These are phyloP conservation scores for Myochromella boudieri DNA, from an alignment of 768 basidiomycete genomes.

Conservation along the genomic window DNA sequence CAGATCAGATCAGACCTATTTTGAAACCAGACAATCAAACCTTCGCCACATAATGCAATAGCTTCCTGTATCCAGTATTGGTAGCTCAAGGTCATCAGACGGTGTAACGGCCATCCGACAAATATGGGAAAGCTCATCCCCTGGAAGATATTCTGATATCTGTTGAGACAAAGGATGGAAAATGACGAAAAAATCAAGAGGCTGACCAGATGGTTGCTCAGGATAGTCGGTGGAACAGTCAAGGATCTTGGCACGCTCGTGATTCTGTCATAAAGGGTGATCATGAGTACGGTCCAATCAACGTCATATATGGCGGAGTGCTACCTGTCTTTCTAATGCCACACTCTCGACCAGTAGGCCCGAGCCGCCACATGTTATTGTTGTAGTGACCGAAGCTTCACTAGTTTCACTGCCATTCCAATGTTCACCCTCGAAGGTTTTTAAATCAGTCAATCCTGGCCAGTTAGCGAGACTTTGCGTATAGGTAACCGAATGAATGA, in stretches of 20 bases:
- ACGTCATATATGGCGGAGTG: too few relatives aligned
- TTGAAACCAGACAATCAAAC: conserved; percentile 31
- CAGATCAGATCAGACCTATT: not conserved
- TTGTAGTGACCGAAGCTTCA: conserved; percentile 56
- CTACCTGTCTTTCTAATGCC: conserved; percentile 47
- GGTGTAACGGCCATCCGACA: conserved; percentile 51
- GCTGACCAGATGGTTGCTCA: conserved; percentile 45
- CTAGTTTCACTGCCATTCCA: conserved; percentile 53
- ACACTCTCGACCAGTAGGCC: conserved; percentile 52
- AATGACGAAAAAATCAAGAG: not conserved
- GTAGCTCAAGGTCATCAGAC: conserved; percentile 27
- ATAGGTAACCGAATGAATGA: conserved; percentile 56
- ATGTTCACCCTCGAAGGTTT: conserved; percentile 49
- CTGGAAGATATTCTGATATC: conserved; percentile 55
- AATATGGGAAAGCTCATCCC: conserved; percentile 62
- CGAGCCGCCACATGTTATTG: conserved; percentile 54
- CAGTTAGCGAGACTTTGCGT: conserved; percentile 38
- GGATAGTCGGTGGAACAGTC: conserved; percentile 54
- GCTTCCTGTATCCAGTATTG: conserved; percentile 51
- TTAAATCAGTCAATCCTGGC: conserved; percentile 51
- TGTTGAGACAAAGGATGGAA: not conserved
- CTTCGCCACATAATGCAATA: conserved; percentile 69
- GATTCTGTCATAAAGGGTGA: conserved; percentile 33
- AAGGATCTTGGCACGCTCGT: conserved; percentile 43
- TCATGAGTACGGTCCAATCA: not conserved